Base-by-base conservation (phyloP, 306 rosid species). In the Casuarina cunninghamiana region DNA sequence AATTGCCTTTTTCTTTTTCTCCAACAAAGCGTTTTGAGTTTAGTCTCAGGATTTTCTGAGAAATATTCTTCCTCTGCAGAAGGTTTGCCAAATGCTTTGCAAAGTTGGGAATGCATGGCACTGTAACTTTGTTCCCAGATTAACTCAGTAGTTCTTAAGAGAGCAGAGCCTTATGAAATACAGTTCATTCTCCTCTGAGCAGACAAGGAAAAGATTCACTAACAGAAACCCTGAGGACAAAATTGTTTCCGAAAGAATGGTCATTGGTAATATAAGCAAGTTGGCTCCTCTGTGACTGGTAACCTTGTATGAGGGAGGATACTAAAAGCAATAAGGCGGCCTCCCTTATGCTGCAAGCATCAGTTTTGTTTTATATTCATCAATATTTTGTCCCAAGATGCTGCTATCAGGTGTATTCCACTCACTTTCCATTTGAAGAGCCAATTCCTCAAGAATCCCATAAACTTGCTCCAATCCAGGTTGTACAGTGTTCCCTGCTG, bases 381-480 rank as follows among this genome's bases (percentile, higher is more conserved):
- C 65, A 85, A 73, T 71, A 17, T 76, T 83, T 35, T 74, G 86
- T 76, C 38, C 66, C 72, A 77, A 51, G n/a, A 71, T 19, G 58
- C 50, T 16, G 53, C 70, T 66, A 68, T 71, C 21, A 57, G 53
- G 19, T 57, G 76, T 39, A 73, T 62, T 75, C 41, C 78, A 84
- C 72, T 84, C 84, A 53, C 71, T 79, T 61, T 83, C 84, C 87
- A 90, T 86, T 75, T 91, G 97, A 88, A 89, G 88, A 16, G 81
- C 82, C 84, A 94, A 74, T 73, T 79, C 88, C 32, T 81, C 83
- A 74, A 94, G 91, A 77, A 89, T 83, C 65, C 41, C 77, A 73
- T 82, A 69, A 45, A 90, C 85, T 74, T 79, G 84, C 65, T 76
- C 90, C 54, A 77, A 78, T 43, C 82, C 89, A 67, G 54, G 81